A percentile compares a stretch with the other conserved stretches of the same genome.
Conservation (phyloP, 2,329 filamentous ascomycete genomes). For the Tolypocladium cylindrosporum region DNA sequence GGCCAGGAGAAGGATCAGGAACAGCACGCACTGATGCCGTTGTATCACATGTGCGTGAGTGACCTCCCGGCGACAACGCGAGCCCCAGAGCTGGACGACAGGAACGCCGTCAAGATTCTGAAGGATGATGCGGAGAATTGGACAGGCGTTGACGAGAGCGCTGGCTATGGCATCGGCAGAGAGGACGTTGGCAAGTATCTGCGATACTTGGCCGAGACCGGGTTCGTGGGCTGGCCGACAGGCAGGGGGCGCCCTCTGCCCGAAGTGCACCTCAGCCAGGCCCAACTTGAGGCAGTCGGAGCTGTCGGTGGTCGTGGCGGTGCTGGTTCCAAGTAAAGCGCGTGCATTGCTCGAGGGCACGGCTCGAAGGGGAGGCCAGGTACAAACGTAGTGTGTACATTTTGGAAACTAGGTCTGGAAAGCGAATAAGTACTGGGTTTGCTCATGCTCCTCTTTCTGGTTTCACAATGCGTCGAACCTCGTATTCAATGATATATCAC, state of each 20-base stretch:
- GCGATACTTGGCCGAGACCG: conserved; percentile 16
- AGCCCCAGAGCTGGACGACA: conserved; percentile 55
- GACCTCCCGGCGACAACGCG: conserved; percentile 59
- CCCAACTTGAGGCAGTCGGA: conserved; percentile 11
- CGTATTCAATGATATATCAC: too few species aligned
- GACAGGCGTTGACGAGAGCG: conserved; percentile 47
- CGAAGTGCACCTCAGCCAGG: conserved; percentile 7
- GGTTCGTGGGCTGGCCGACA: conserved; percentile 18
- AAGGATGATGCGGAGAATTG: conserved; percentile 50
- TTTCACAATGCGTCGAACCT: too few species aligned
- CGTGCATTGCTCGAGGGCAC: not conserved
- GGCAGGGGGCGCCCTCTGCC: conserved; percentile 15
- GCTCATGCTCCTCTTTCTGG: not conserved
- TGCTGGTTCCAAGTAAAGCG: conserved; percentile 2
- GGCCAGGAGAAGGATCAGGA: conserved; percentile 15
- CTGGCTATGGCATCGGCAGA: conserved; percentile 23
- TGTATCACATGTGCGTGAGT: conserved; percentile 62
- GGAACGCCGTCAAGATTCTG: conserved; percentile 55
- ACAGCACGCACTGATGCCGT: conserved; percentile 37
- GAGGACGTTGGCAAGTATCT: conserved; percentile 17
- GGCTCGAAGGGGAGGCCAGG: not conserved
- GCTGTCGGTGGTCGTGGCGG: conserved; percentile 14
- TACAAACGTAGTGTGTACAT: not conserved
- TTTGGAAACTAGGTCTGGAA: not conserved
- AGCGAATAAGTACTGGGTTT: not conserved